A percentile compares a stretch with the other conserved stretches of the same genome.
These are phyloP conservation scores for Sarcodon sp. DNA, from an alignment of 768 basidiomycete genomes.

Conservation along the genomic window DNA sequence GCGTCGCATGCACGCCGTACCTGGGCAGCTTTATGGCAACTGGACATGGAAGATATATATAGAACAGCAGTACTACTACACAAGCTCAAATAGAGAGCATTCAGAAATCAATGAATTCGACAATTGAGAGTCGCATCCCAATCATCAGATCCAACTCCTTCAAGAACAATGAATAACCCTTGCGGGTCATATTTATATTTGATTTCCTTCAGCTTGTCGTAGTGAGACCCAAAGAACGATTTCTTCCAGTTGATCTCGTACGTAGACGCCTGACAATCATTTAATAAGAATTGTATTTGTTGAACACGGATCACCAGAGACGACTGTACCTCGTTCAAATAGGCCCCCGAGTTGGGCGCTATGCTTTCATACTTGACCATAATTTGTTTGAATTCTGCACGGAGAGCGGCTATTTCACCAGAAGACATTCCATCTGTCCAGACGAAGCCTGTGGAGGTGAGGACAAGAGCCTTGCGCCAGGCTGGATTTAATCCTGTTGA, in stretches of 20 bases:
- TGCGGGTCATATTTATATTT: conserved; percentile 32
- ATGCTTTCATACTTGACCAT: conserved; percentile 18
- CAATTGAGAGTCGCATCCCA: conserved; percentile 25
- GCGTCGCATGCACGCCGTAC: too few species aligned
- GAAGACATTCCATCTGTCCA: conserved; percentile 12
- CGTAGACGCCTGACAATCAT: conserved; percentile 23
- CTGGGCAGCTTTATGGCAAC: too few species aligned
- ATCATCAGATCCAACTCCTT: conserved; percentile 37
- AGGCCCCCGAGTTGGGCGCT: conserved; percentile 22
- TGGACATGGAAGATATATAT: too few species aligned
- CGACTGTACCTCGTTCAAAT: conserved; percentile 32
- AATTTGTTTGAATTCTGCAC: conserved; percentile 8
- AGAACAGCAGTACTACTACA: too few species aligned
- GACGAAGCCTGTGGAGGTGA: conserved; percentile 11
- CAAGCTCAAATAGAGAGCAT: too few species aligned
- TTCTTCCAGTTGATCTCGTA: conserved; percentile 26
- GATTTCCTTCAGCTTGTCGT: conserved; percentile 23
- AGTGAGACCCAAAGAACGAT: conserved; percentile 30
- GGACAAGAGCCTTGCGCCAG: conserved; percentile 29
- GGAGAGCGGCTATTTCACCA: conserved; percentile 7
- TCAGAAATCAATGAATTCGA: not conserved
- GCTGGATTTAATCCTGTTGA: conserved; percentile 32
- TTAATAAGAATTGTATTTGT: not conserved
- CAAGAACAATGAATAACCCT: not conserved
- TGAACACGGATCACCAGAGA: not conserved